These are phyloP conservation scores for Teratosphaeria nubilosa DNA, from an alignment of 2,329 filamentous ascomycete genomes.

Conservation along the genomic window DNA sequence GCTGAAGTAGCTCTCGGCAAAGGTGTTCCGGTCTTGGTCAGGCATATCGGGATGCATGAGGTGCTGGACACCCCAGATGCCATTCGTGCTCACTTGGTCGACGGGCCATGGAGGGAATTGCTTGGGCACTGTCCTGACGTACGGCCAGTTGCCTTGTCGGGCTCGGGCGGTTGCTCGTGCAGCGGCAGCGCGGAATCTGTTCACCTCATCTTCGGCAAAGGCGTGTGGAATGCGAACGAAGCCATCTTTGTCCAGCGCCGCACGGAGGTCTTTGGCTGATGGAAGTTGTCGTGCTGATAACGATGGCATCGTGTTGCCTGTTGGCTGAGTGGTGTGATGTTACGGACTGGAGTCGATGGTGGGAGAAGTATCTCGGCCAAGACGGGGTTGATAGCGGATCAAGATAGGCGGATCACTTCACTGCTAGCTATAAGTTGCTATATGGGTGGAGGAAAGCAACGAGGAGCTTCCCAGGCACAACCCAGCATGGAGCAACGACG, in stretches of 20 bases:
- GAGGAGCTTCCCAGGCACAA: background rate
- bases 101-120: constrained; percentile 77
- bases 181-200: constrained; percentile 51
- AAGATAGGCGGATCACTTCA: background rate
- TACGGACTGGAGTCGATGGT: background rate
- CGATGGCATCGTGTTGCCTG: background rate
- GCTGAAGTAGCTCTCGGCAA: constrained; percentile 64
- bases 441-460: background rate
- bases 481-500: background rate
- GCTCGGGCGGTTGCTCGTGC: constrained; percentile 49
- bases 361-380: background rate
- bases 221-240: constrained; percentile 63
- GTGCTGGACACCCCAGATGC: constrained; percentile 87
- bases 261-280: constrained; percentile 28
- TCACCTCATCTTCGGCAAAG: constrained; percentile 47
- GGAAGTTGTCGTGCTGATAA: background rate
- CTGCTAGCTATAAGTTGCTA: background rate
- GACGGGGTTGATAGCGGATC: background rate
- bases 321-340: background rate
- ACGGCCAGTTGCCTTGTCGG: constrained; percentile 64
- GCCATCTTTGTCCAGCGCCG: constrained; percentile 57
- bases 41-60: constrained; percentile 65
- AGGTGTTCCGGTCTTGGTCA: constrained; percentile 42
- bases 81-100: constrained; percentile 39
- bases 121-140: constrained; percentile 75